Evolutionary conservation across 139 green algal genomes (phyloP), one percentile per base, ranked within the genome.

Genomic region (Chlamydomonas schloesseri): DNA sequence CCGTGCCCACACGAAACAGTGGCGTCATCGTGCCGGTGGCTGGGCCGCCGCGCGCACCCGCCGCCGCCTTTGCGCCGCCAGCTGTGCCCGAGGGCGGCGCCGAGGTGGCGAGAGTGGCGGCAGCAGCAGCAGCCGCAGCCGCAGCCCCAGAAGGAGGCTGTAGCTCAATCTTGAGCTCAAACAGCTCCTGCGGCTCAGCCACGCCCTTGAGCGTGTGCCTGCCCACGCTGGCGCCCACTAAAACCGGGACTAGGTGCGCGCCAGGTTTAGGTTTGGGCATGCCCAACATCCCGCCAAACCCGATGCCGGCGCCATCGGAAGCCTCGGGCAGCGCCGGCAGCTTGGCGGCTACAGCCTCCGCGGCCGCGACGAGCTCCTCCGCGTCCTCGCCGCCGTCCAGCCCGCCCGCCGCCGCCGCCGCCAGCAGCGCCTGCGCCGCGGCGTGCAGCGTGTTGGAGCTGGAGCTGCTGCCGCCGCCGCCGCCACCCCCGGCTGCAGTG

Each of bases 181-280:
- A 84, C 37, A 84, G 78, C 78, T 84, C 78, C 64, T 75, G 64
- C 46, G 64, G 78, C 64, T 84, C 78, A 20, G 64, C 36, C 29
- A 84, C 64, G 34, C 78, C 78, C 62, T 84, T 84, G 42, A 84
- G 78, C 28, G 64, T 53, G 23, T 75, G 74, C 29, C 4, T 50
- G 23, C 78, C 78, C 26, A 65, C 78, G 46, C 36, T 65, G 64
- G 28, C 11, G 42, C 42, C 42, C 5, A 50, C 42, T 50, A 50
- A 50, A 50, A 50, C 42, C 42, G 42, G 42, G 5, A 13, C 8
- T 50, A 50, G 42, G 6, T 5, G 6, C 42, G 42, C 42, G 42
- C 6, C 42, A 8, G 42, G 5, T 50, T 50, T 50, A 50, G 42
- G 42, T 50, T 50, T 50, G 42, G 42, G 42, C 42, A 50, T 50